These are phyloP conservation scores for Populus tremula DNA, from an alignment of 345 rosid species.

Conservation along the genomic window DNA sequence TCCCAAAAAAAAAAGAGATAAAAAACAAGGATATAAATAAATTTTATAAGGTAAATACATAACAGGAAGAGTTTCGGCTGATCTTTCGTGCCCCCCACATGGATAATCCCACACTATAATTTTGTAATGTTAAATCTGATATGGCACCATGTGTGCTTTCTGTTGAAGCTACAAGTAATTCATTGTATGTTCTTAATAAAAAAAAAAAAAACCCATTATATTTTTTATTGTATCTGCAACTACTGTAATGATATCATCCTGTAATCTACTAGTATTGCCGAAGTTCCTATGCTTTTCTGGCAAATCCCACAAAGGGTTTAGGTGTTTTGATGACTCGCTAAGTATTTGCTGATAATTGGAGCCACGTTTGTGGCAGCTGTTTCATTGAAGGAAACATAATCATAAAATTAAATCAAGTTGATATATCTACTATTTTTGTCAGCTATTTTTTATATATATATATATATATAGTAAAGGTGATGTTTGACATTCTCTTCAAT, in stretches of 20 bases:
- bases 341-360: constrained; percentile 27
- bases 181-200: background rate
- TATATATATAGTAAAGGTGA: background rate
- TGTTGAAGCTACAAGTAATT: background rate
- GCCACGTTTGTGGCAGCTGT: constrained; percentile 44
- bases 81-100: constrained; percentile 31
- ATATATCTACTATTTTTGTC: background rate
- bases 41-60: background rate
- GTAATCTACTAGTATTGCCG: background rate
- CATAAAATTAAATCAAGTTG: background rate
- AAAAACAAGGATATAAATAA: background rate
- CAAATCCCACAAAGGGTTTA: constrained; percentile 3
- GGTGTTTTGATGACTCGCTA: background rate
- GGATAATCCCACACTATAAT: background rate
- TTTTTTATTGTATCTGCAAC: background rate
- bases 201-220: background rate
- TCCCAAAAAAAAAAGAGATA: background rate
- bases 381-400: constrained; percentile 27
- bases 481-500: background rate
- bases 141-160: background rate
- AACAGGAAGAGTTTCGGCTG: background rate
- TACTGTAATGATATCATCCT: background rate
- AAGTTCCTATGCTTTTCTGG: constrained; percentile 3
- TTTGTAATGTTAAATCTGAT: background rate
- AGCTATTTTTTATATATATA: too few species aligned